phyloP scores from a whole-genome alignment of 2,329 filamentous ascomycete species.

The Xylaria sp. region DNA sequence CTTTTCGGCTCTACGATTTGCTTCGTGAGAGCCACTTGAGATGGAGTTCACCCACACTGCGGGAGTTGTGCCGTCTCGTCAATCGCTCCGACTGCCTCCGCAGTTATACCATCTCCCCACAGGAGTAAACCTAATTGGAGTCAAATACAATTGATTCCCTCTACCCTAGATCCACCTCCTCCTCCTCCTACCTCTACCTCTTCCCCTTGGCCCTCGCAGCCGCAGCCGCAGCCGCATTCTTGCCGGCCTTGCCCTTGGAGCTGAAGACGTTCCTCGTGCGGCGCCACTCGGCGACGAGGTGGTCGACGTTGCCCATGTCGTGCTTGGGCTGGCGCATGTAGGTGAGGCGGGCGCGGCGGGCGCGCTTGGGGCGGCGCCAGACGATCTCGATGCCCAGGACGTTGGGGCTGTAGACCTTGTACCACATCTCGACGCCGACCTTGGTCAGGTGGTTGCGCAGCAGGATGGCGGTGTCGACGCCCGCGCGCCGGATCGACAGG shows the following conservation, averaged over 20 bases:
- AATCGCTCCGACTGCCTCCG: not conserved
- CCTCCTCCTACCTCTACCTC: conserved; percentile 25
- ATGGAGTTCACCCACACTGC: not conserved
- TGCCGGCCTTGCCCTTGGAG: conserved; percentile 42
- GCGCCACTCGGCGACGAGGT: conserved; percentile 74
- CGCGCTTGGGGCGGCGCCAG: conserved; percentile 84
- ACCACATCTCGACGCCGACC: conserved; percentile 95
- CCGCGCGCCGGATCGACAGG: conserved; percentile 86
- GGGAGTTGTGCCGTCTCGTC: not conserved
- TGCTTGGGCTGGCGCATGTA: conserved; percentile 91
- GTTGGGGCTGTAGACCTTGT: conserved; percentile 92
- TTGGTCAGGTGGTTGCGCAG: conserved; percentile 87
- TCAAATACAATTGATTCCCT: no score
- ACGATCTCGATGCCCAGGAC: conserved; percentile 94
- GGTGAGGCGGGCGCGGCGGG: conserved; percentile 86
- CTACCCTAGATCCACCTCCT: no score
- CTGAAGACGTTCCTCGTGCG: conserved; percentile 55
- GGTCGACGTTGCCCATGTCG: conserved; percentile 87
- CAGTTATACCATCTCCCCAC: not conserved
- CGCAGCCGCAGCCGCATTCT: conserved; percentile 6
- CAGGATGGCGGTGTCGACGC: conserved; percentile 87
- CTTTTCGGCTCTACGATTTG: not conserved
- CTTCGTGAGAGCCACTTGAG: not conserved
- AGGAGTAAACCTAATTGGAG: not conserved
- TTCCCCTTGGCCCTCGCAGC: conserved; percentile 14